Conservation (phyloP, 2,329 filamentous ascomycete genomes). For the Verticillium zaregamsianum region DNA sequence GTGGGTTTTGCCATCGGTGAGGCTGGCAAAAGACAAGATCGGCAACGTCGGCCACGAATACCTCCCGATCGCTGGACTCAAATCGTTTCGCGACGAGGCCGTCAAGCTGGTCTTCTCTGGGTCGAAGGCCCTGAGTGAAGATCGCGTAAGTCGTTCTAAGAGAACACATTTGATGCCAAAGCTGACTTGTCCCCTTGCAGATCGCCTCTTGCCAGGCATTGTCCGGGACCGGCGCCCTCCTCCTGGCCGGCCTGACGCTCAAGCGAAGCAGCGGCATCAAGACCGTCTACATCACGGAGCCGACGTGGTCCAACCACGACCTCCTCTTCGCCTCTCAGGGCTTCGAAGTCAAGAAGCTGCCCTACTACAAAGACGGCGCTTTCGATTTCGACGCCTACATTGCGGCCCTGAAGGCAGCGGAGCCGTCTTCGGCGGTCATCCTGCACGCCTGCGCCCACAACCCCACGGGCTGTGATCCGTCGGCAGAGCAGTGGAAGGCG, state of each 20-base stretch:
- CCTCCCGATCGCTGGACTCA: conserved; percentile 28
- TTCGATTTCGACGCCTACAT: conserved; percentile 29
- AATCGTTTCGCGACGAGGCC: conserved; percentile 24
- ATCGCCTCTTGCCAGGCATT: conserved; percentile 32
- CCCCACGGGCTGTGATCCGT: conserved; percentile 35
- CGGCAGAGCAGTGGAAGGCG: conserved; percentile 23
- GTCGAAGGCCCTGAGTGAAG: conserved; percentile 19
- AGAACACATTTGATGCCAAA: not conserved
- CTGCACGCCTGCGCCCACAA: conserved; percentile 40
- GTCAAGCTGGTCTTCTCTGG: conserved; percentile 25
- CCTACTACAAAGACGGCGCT: conserved; percentile 28
- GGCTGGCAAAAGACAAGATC: conserved; percentile 17
- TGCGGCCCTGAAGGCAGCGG: conserved; percentile 19
- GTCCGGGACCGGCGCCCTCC: conserved; percentile 35
- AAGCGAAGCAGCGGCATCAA: conserved; percentile 18
- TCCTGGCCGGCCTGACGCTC: conserved; percentile 28
- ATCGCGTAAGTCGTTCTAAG: conserved; percentile 18
- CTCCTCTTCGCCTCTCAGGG: conserved; percentile 28
- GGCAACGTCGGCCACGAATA: conserved; percentile 28
- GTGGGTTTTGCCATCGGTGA: conserved; percentile 33
- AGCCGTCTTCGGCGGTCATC: conserved; percentile 22
- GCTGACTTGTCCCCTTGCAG: conserved; percentile 7
- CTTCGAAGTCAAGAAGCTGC: conserved; percentile 23
- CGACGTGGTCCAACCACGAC: conserved; percentile 37
- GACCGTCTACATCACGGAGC: conserved; percentile 31